These are phyloP conservation scores for Macrotyloma uniflorum DNA, from an alignment of 306 rosid species.

Conservation along the genomic window DNA sequence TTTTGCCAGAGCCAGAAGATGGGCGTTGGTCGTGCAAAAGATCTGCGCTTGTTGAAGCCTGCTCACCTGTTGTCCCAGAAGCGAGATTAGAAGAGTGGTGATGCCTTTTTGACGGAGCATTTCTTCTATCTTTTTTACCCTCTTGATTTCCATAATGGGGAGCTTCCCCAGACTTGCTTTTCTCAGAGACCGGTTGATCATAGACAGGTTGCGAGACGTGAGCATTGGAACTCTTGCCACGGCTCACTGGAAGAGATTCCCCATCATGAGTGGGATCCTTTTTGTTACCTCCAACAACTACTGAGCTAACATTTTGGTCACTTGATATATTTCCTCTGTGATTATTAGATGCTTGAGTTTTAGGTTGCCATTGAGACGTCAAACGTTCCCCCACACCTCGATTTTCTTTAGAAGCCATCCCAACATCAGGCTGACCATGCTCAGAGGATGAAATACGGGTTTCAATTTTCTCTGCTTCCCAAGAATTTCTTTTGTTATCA, in stretches of 20 bases:
- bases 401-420: conserved; percentile 60
- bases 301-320: conserved; percentile 52
- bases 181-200: conserved; percentile 52
- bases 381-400: conserved; percentile 61
- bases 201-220: conserved; percentile 42
- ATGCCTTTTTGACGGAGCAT: conserved; percentile 56
- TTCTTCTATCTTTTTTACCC: conserved; percentile 61
- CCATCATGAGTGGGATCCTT: conserved; percentile 45
- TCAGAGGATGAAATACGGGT: conserved; percentile 46
- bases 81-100: conserved; percentile 57
- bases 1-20: conserved; percentile 61
- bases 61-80: conserved; percentile 43
- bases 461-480: conserved; percentile 50
- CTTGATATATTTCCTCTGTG: conserved; percentile 50
- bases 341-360: conserved; percentile 59
- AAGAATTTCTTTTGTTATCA: conserved; percentile 57
- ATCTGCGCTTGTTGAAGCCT: conserved; percentile 49
- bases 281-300: conserved; percentile 40
- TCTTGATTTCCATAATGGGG: conserved; percentile 48
- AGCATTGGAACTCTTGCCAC: conserved; percentile 41
- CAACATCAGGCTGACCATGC: conserved; percentile 50
- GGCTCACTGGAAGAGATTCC: conserved; percentile 38
- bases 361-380: conserved; percentile 88
- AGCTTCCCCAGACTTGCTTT: conserved; percentile 50
- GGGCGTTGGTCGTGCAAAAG: conserved; percentile 62